Conservation (phyloP, 495 filamentous ascomycete genomes). For the Cetradonia linearis region DNA sequence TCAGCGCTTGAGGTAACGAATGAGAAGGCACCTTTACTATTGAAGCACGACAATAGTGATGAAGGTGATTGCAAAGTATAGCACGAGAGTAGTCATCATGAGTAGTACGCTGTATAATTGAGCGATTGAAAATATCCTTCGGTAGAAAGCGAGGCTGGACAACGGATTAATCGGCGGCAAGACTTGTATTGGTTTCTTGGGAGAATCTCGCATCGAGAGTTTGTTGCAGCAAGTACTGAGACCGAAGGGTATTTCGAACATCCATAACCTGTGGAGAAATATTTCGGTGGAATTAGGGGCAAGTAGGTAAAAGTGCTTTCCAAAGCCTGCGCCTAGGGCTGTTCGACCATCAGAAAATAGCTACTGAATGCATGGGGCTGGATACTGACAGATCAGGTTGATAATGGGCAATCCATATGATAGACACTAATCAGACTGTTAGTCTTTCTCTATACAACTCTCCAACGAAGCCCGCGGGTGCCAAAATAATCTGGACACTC, state of each 20-base stretch:
- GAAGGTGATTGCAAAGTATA: neutral
- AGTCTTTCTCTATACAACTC: neutral
- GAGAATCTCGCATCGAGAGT: conserved; percentile 16
- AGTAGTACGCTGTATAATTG: conserved; percentile 11
- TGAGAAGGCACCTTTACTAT: conserved; percentile 3
- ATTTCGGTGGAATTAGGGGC: conserved; percentile 1
- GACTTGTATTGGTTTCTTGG: neutral
- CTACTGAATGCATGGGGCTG: neutral
- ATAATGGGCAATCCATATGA: conserved; percentile 4
- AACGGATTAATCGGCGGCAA: neutral
- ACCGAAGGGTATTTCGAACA: conserved; percentile 15
- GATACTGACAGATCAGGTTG: conserved; percentile 4
- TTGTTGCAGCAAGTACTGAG: conserved; percentile 11
- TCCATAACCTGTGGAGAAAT: conserved; percentile 10
- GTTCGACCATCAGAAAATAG: neutral
- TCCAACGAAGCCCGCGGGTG: too few species aligned
- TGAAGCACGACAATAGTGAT: conserved; percentile 13
- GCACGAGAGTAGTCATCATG: conserved; percentile 8
- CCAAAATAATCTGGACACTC: too few species aligned
- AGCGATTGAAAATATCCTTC: conserved; percentile 17
- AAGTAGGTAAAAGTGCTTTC: conserved; percentile 17
- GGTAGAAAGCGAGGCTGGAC: conserved; percentile 15
- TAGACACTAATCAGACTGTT: neutral
- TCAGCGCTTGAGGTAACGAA: neutral
- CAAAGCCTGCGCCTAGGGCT: conserved; percentile 9